Percentiles rank a stretch among this genome's conserved stretches.
Evolutionary conservation across 1,139 yeast genomes (phyloP).

Genomic region (Debaryomyces fabryi): DNA sequence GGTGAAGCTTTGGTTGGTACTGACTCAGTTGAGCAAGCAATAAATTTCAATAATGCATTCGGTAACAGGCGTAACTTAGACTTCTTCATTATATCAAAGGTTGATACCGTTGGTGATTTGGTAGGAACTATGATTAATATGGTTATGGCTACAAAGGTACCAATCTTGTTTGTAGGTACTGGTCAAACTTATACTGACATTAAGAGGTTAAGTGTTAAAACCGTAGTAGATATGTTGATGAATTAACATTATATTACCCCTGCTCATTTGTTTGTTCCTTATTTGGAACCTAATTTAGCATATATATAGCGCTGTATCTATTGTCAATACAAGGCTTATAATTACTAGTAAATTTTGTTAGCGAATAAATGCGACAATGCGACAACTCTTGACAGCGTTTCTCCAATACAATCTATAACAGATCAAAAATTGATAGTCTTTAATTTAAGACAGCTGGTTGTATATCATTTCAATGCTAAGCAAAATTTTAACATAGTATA

Average conservation of each 20-base stretch:
- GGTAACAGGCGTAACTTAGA: slow-evolving; percentile 82
- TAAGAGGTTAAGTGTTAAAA: slow-evolving; percentile 86
- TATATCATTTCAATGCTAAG: not conserved
- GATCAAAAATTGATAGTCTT: not conserved
- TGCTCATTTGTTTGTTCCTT: not conserved
- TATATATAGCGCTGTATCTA: not conserved
- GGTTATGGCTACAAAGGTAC: slow-evolving; percentile 96
- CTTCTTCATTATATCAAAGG: slow-evolving; percentile 90
- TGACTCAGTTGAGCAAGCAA: slow-evolving; percentile 94
- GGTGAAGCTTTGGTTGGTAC: slow-evolving; percentile 98
- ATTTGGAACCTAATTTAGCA: not conserved
- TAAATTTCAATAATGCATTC: slow-evolving; percentile 89
- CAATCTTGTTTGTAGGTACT: slow-evolving; percentile 92
- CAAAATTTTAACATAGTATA: not conserved
- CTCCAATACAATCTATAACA: not conserved
- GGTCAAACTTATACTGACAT: slow-evolving; percentile 97
- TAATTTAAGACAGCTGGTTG: not conserved
- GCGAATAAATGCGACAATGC: not conserved
- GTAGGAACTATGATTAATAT: slow-evolving; percentile 96
- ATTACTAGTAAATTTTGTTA: not conserved
- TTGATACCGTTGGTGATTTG: slow-evolving; percentile 97
- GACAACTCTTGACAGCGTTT: not conserved
- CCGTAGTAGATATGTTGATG: slow-evolving; percentile 89
- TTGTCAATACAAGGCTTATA: slow-evolving; percentile 2
- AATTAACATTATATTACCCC: slow-evolving; percentile 18